Evolutionary conservation across 306 rosid genomes (phyloP), one percentile per base, ranked within the genome.

Genomic region (Castanea mollissima): DNA sequence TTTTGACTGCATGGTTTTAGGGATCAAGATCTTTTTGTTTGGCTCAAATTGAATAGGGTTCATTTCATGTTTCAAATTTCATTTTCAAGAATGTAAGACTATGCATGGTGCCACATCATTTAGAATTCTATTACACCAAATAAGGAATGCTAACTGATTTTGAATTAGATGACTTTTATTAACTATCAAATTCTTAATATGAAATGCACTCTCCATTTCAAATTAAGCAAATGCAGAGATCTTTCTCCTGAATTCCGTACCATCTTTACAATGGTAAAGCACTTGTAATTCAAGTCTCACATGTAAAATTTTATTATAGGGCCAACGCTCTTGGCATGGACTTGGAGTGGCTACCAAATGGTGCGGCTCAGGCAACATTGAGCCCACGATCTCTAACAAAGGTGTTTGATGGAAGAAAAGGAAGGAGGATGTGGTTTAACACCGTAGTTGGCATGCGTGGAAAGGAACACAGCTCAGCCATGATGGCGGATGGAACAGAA

Each of bases 361-460:
- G 95, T 11, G 92, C 88, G 5, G 80, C 82, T 76, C 90, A 86
- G 86, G 88, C 97, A 12, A 79, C 79, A 74, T 63, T 93, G 46
- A 91, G 86, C 14, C 88, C 93, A 44, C 82, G 92, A 60, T 14
- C 56, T 19, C 74, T 90, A 27, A 93, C 97, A 2, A 91, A 70
- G 83, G 95, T 87, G 81, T 93, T 91, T 73, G 97, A 93, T 21
- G 97, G 89, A 80, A 89, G 98, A 59, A 90, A 87, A 78, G 97
- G 89, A 75, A 89, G 98, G 80, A 74, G 78, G 76, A 91, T 93
- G 95, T 91, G 98, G 97, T 93, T 91, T 20, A 93, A 93, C 86
- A 90, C 93, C 1, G 4, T 90, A 1, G 97, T 93, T 2, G 98
- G 98, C 19, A 93, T 89, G 97, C 83, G 91, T 18, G 95, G 98